Evolutionary conservation across 2,329 filamentous ascomycete genomes (phyloP).

Genomic region (Hymenoscyphus albidus): DNA sequence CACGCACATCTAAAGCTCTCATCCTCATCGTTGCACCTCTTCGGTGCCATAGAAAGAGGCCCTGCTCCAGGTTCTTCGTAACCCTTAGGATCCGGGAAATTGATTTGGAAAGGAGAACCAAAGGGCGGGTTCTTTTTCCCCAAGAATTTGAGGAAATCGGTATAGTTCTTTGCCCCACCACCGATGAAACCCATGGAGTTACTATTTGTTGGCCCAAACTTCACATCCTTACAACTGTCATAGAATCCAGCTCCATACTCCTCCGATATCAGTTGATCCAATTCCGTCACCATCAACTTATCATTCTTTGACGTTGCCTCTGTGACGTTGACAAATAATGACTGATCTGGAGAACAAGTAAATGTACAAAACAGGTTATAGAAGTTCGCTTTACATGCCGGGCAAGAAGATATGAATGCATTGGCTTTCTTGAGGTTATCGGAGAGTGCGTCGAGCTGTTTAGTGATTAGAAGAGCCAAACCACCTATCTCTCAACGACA

Average conservation of each 20-base stretch:
- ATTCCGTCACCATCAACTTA: slow-evolving; percentile 68
- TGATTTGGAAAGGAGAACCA: slow-evolving; percentile 97
- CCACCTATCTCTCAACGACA: slow-evolving; percentile 14
- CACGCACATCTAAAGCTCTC: slow-evolving; percentile 86
- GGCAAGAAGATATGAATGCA: slow-evolving; percentile 86
- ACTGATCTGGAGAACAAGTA: slow-evolving; percentile 96
- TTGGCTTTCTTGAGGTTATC: slow-evolving; percentile 84
- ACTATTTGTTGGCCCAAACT: slow-evolving; percentile 90
- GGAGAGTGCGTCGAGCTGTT: slow-evolving; percentile 71
- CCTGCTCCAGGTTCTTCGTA: slow-evolving; percentile 67
- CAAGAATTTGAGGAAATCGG: slow-evolving; percentile 82
- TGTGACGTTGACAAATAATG: slow-evolving; percentile 90
- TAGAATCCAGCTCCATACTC: slow-evolving; percentile 86
- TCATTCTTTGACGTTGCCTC: slow-evolving; percentile 58
- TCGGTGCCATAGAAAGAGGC: slow-evolving; percentile 66
- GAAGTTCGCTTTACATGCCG: slow-evolving; percentile 97
- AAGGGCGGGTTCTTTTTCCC: slow-evolving; percentile 81
- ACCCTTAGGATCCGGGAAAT: slow-evolving; percentile 65
- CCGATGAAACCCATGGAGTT: slow-evolving; percentile 96
- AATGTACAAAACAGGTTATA: slow-evolving; percentile 98
- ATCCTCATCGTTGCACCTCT: slow-evolving; percentile 87
- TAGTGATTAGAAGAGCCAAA: slow-evolving; percentile 7
- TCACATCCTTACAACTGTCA: slow-evolving; percentile 97
- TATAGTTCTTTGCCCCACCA: slow-evolving; percentile 87
- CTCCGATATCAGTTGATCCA: slow-evolving; percentile 84